These are phyloP conservation scores for Phylloboletellus chloephorus DNA, from an alignment of 1,284 basidiomycete species.

Conservation along the genomic window DNA sequence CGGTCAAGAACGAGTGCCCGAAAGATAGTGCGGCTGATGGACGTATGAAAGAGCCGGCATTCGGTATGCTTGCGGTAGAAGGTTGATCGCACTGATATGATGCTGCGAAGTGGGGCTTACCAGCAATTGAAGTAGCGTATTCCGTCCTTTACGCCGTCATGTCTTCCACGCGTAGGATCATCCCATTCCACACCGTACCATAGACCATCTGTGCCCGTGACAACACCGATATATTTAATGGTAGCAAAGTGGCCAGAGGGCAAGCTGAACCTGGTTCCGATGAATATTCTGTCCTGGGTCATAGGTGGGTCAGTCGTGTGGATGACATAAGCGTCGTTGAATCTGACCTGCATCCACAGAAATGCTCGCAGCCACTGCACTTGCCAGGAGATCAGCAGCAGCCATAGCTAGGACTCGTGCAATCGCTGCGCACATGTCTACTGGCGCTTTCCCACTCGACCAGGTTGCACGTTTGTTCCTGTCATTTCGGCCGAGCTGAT, in stretches of 20 bases:
- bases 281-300: constrained; percentile 25
- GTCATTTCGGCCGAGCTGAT: constrained; percentile 5
- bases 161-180: constrained; percentile 76
- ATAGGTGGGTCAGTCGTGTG: no score
- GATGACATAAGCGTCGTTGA: no score
- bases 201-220: constrained; percentile 58
- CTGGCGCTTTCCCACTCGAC: constrained; percentile 20
- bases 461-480: constrained; percentile 24
- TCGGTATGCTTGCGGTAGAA: constrained; percentile 38
- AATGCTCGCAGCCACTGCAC: constrained; percentile 28
- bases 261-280: constrained; percentile 49
- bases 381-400: constrained; percentile 27
- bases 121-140: constrained; percentile 74
- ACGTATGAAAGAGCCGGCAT: constrained; percentile 73
- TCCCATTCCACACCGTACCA: constrained; percentile 99
- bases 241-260: constrained; percentile 54
- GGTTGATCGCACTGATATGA: constrained; percentile 10
- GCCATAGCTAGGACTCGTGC: constrained; percentile 47
- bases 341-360: constrained; percentile 11
- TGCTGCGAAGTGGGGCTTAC: constrained; percentile 41
- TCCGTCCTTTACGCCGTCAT: constrained; percentile 78
- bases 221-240: constrained; percentile 63
- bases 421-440: constrained; percentile 57
- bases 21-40: constrained; percentile 50
- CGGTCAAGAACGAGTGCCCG: constrained; percentile 71